Conservation (phyloP, 148 eudicot species). For the Fagopyrum tataricum region DNA sequence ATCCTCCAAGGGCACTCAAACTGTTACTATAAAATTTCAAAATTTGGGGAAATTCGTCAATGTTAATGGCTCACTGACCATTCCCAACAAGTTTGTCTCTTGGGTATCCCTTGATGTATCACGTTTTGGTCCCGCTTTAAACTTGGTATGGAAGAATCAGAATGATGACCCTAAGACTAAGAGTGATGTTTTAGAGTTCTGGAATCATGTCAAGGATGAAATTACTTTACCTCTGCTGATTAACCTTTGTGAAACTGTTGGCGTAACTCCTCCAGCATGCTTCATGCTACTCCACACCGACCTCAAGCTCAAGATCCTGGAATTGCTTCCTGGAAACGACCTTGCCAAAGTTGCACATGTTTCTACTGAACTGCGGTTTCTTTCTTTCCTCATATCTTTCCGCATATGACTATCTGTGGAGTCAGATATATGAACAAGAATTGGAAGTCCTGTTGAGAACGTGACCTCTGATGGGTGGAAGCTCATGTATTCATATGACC, state of each 20-base stretch:
- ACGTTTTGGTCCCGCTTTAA: conserved; percentile 43
- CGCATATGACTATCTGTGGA: conserved; percentile 64
- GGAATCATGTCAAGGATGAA: conserved; percentile 70
- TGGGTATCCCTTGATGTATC: conserved; percentile 45
- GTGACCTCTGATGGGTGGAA: too few species aligned
- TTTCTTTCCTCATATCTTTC: too few species aligned
- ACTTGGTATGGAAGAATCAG: conserved; percentile 45
- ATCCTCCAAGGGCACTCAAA: conserved; percentile 23
- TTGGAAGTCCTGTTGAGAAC: too few species aligned
- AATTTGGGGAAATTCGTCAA: conserved; percentile 46
- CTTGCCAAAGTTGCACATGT: conserved; percentile 55
- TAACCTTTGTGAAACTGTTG: conserved; percentile 59
- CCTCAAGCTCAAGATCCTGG: conserved; percentile 64
- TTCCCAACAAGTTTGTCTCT: conserved; percentile 28
- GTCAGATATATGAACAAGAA: conserved; percentile 46
- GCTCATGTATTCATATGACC: too few species aligned
- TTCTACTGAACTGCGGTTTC: conserved; percentile 50
- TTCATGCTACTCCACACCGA: too few species aligned
- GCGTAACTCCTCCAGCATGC: conserved; percentile 61
- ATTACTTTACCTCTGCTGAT: conserved; percentile 66
- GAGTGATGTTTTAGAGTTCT: conserved; percentile 77
- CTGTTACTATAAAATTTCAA: conserved; percentile 58
- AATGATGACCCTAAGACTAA: too few species aligned
- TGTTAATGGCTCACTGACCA: conserved; percentile 48
- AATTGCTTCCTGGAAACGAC: conserved; percentile 47